Evolutionary conservation across 2,329 filamentous ascomycete species (phyloP).

Genomic region (Fusarium tricinctum): DNA sequence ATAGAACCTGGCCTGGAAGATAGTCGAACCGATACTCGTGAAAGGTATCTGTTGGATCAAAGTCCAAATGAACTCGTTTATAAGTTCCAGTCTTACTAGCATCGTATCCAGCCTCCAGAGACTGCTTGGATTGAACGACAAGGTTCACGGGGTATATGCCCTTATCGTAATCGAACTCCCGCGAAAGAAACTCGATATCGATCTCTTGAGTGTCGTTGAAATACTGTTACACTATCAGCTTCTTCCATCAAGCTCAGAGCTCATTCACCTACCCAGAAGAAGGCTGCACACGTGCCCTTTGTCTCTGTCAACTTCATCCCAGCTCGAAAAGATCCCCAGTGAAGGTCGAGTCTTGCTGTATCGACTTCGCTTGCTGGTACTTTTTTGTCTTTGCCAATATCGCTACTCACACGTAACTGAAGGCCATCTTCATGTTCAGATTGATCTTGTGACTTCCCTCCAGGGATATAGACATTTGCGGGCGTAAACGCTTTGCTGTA

Average conservation of each 20-base stretch:
- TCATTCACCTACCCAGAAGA: constrained; percentile 76
- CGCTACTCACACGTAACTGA: constrained; percentile 67
- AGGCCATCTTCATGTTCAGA: constrained; percentile 64
- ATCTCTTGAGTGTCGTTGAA: constrained; percentile 85
- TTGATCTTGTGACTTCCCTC: constrained; percentile 34
- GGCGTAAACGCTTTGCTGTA: constrained; percentile 75
- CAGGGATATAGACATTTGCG: constrained; percentile 67
- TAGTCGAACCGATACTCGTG: constrained; percentile 89
- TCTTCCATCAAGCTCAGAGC: background rate
- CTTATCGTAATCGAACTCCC: constrained; percentile 68
- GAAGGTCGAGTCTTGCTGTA: constrained; percentile 70
- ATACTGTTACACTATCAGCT: constrained; percentile 65
- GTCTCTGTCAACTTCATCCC: constrained; percentile 73
- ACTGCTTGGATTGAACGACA: constrained; percentile 77
- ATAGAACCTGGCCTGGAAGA: constrained; percentile 71
- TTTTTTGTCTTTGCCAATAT: constrained; percentile 60
- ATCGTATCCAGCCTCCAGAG: constrained; percentile 71
- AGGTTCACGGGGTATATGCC: constrained; percentile 75
- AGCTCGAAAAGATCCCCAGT: constrained; percentile 78
- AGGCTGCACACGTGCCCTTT: constrained; percentile 79
- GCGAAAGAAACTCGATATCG: constrained; percentile 83
- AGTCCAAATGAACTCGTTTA: constrained; percentile 70
- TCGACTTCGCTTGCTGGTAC: constrained; percentile 76
- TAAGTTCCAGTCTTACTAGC: constrained; percentile 72
- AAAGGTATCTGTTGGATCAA: constrained; percentile 74